phyloP scores from a whole-genome alignment of 2,329 filamentous ascomycete genomes.

The Myriosclerotinia duriaeana region DNA sequence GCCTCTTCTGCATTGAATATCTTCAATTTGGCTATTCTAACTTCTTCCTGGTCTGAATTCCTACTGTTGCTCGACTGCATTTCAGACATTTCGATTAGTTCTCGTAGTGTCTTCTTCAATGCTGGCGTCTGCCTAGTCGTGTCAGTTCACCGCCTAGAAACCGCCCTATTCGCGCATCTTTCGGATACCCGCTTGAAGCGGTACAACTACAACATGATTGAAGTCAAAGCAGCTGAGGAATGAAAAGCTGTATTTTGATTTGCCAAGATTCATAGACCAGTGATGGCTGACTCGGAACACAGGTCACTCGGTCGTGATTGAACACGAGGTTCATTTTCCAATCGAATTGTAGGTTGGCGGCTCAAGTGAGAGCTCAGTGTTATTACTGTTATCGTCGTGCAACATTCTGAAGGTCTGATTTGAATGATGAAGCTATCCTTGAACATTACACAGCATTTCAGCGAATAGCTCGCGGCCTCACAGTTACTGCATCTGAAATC shows the following conservation, averaged over 20 bases:
- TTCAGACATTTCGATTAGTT: background rate
- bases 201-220: slow-evolving; percentile 9
- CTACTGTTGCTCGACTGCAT: background rate
- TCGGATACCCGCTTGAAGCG: slow-evolving; percentile 1
- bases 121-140: slow-evolving; percentile 2
- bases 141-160: background rate
- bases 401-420: background rate
- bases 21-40: background rate
- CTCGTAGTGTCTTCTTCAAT: background rate
- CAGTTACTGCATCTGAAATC: background rate
- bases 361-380: slow-evolving; percentile 8
- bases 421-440: background rate
- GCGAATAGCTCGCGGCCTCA: background rate
- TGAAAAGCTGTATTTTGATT: background rate
- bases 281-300: slow-evolving; percentile 10
- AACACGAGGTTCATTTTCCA: slow-evolving; percentile 12
- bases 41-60: background rate
- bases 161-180: background rate
- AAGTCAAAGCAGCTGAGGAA: slow-evolving; percentile 5
- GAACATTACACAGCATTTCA: background rate
- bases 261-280: background rate
- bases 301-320: slow-evolving; percentile 12
- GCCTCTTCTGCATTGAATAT: background rate
- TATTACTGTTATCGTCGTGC: slow-evolving; percentile 2
- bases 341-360: slow-evolving; percentile 9